Conservation (phyloP, 306 rosid species). For the Senna tora region DNA sequence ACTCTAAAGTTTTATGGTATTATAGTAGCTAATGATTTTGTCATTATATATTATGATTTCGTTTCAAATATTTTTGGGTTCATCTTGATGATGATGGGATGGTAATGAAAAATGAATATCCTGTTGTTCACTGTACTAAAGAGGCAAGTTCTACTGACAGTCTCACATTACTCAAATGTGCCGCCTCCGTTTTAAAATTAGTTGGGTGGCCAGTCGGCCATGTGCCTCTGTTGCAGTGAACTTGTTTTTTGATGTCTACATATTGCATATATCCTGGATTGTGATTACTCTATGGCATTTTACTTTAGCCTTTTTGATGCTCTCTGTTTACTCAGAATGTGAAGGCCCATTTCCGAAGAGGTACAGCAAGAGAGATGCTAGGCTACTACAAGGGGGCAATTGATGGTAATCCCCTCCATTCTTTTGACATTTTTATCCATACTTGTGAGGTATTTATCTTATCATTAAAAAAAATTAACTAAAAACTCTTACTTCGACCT, state of each 20-base stretch:
- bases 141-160: not conserved
- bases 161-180: not conserved
- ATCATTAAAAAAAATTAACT: not conserved
- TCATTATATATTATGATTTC: slow-evolving; percentile 3
- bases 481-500: slow-evolving; percentile 2
- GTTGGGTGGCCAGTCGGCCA: not conserved
- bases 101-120: slow-evolving; percentile 15
- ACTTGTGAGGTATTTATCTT: not conserved
- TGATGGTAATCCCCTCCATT: slow-evolving; percentile 65
- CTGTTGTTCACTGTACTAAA: slow-evolving; percentile 4
- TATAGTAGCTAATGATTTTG: slow-evolving; percentile 16
- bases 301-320: slow-evolving; percentile 10
- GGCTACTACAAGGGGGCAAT: slow-evolving; percentile 89
- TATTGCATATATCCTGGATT: slow-evolving; percentile 18
- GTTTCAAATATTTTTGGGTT: slow-evolving; percentile 19
- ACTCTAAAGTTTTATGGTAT: slow-evolving; percentile 18
- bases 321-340: slow-evolving; percentile 65
- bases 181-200: not conserved
- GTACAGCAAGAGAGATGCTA: slow-evolving; percentile 90
- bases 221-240: not conserved
- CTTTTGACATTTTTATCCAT: slow-evolving; percentile 20
- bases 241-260: slow-evolving; percentile 23
- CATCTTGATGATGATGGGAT: slow-evolving; percentile 6
- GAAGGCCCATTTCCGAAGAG: slow-evolving; percentile 92
- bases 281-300: slow-evolving; percentile 17